Evolutionary conservation across 495 filamentous ascomycete species (phyloP).

Genomic region (Daldinia bambusicola): DNA sequence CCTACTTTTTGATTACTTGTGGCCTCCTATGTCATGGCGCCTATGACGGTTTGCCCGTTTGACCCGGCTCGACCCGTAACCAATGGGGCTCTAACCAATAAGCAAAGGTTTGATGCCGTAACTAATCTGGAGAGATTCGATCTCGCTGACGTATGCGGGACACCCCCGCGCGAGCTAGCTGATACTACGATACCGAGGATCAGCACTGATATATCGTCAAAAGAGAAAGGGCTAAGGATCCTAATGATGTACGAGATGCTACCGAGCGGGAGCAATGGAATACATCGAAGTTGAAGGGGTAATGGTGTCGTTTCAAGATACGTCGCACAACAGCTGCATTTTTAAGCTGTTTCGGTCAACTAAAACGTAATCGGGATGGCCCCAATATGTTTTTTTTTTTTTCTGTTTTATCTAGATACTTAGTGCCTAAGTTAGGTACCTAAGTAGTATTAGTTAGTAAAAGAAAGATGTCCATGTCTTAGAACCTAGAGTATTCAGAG

Average conservation of each 20-base stretch:
- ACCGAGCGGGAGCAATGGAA: slow-evolving; percentile 20
- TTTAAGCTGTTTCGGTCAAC: neutral
- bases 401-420: too few species aligned
- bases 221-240: slow-evolving; percentile 30
- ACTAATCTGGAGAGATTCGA: slow-evolving; percentile 25
- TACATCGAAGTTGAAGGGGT: slow-evolving; percentile 25
- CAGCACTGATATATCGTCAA: slow-evolving; percentile 30
- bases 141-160: slow-evolving; percentile 38
- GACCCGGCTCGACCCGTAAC: slow-evolving; percentile 37
- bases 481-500: neutral
- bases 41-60: slow-evolving; percentile 32
- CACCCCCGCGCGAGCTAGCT: slow-evolving; percentile 25
- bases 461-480: neutral
- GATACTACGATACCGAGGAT: slow-evolving; percentile 31
- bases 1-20: slow-evolving; percentile 20
- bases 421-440: neutral
- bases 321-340: slow-evolving; percentile 25
- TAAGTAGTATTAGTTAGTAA: neutral
- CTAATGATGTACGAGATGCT: slow-evolving; percentile 42
- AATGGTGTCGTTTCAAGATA: slow-evolving; percentile 32
- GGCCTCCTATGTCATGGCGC: slow-evolving; percentile 31
- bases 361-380: neutral
- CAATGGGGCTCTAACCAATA: slow-evolving; percentile 29
- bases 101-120: slow-evolving; percentile 14
- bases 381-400: neutral